Evolutionary conservation across 148 eudicot genomes (phyloP), one percentile per base, ranked within the genome.

Genomic region (Vaccinium darrowii): DNA sequence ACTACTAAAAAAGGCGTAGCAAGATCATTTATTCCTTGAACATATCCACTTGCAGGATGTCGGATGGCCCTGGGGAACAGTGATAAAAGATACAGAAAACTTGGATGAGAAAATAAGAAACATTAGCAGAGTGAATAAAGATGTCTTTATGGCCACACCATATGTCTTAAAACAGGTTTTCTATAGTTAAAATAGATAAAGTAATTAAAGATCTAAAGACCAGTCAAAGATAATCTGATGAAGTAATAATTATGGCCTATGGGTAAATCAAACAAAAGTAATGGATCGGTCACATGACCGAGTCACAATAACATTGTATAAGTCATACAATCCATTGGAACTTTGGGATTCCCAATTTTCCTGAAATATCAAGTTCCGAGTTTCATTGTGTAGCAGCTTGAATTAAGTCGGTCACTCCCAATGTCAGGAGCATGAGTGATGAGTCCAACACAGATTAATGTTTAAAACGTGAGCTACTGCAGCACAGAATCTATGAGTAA

Each of bases 41-140:
- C 99, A 81, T 96, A 96, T 83, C 99, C 99, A 89, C 99, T 96
- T 33, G 99, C 99, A 30, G 99, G 99, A 91, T 96, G 99, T 76
- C 99, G 90, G 76, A 96, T 96, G n/a, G 99, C 99, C 99, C 99
- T 96, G 93, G 58, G 67, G 86, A 73, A 33, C 3, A 49, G n/a
- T 36, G 69, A 25, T 43, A 25, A 8, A 74, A 43, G 27, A 47
- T 13, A 53, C 7, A 36, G 27, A 12, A 78, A 19, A 33, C 60
- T 27, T 5, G 0, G 76, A 72, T 72, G 76, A 67, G 73, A 65
- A 65, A 50, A 39, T 65, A 43, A 81, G 57, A 81, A 23, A 47
- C 10, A 65, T 60, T 65, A 65, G 51, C 18, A 39, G 50, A 47
- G 57, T 16, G 27, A 36, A 57, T 57, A 30, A 57, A 43, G 14